Evolutionary conservation across 208 protist genomes (phyloP), one percentile per base, ranked within the genome.

Genomic region (Leptomonas pyrrhocoris): DNA sequence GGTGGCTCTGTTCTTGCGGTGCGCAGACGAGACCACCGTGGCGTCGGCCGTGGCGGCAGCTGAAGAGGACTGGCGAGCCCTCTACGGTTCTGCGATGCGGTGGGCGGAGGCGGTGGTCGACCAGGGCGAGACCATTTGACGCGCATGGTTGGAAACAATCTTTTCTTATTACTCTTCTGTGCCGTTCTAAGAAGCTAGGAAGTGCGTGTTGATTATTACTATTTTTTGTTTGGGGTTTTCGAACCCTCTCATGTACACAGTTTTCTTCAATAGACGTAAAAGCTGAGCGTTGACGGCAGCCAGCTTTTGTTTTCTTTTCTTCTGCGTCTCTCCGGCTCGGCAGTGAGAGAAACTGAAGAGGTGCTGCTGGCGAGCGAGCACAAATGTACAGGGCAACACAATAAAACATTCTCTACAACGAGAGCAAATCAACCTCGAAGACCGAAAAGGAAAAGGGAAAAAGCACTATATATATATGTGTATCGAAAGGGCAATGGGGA

Each of bases 1-100:
- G n/a, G 55, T 77, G 8, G 42, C 64, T 12, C 31, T 77, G 25
- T 77, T 77, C 31, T 40, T 77, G 49, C 72, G 72, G 40, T 61
- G 30, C 11, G 62, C 72, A 9, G 58, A 67, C 27, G 57, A 66
- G 36, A 48, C 15, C 19, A 27, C 57, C 16, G 64, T 77, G 2
- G 56, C 64, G 7, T 21, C 62, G 0, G 57, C 54, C 28, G 62
- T 71, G 2, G 43, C 40, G 2, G 42, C 72, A 8, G 43, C 64
- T 2, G 64, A 16, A 25, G 64, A 61, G 19, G 49, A 71, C 28
- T 53, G 64, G 48, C 25, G 36, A 15, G 51, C 28, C 4, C 64
- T 77, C 3, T 77, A 57, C 23, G 48, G 8, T 1, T 34, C 34
- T 1, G 72, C 64, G 0, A 8, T 70, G 49, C 36, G 19, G 23